Evolutionary conservation across 1,284 basidiomycete genomes (phyloP).

Genomic region (Marasmius tenuissimus): DNA sequence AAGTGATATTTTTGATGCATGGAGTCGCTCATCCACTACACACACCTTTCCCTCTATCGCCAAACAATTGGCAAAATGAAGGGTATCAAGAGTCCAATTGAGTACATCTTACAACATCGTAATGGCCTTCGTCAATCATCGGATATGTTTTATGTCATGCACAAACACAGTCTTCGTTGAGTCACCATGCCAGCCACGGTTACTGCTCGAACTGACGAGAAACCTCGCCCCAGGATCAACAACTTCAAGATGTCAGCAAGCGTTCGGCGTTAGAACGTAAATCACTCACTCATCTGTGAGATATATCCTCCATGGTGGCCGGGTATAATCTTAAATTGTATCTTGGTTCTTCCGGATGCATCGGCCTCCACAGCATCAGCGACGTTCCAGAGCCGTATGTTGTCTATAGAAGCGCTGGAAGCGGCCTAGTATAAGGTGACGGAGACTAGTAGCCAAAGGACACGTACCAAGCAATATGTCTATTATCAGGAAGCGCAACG

Average conservation of each 20-base stretch:
- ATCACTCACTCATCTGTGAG: conserved; percentile 79
- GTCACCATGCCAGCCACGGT: conserved; percentile 93
- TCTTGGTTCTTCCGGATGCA: conserved; percentile 53
- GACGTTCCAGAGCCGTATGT: conserved; percentile 93
- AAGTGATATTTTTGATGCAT: too few species aligned
- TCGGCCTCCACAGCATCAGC: conserved; percentile 73
- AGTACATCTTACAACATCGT: background rate
- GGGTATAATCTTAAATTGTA: conserved; percentile 93
- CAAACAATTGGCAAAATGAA: background rate
- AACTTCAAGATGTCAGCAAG: conserved; percentile 49
- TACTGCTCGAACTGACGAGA: conserved; percentile 90
- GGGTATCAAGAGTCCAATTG: background rate
- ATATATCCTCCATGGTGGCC: conserved; percentile 95
- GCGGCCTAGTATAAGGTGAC: conserved; percentile 4
- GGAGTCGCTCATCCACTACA: background rate
- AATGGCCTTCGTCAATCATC: conserved; percentile 5
- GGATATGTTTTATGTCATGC: conserved; percentile 76
- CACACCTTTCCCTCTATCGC: background rate
- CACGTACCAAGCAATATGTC: conserved; percentile 85
- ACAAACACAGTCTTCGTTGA: conserved; percentile 87
- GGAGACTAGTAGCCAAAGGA: conserved; percentile 3
- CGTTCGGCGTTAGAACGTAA: conserved; percentile 5
- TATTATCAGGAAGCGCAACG: conserved; percentile 85
- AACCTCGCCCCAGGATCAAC: conserved; percentile 86
- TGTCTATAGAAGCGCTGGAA: conserved; percentile 88